phyloP scores from a whole-genome alignment of 2,329 filamentous ascomycete genomes.

The Aspergillus unguis region DNA sequence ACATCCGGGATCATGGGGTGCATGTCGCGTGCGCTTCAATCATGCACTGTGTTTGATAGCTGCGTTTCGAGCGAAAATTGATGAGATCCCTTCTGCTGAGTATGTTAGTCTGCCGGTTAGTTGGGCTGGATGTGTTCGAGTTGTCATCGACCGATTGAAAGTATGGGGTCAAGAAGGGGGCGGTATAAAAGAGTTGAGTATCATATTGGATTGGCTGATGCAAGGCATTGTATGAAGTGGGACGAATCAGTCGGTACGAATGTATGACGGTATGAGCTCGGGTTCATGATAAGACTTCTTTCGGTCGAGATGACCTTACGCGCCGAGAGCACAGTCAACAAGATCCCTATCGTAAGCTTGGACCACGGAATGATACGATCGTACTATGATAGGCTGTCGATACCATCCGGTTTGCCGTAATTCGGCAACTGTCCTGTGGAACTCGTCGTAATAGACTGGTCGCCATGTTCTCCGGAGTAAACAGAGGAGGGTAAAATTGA shows the following conservation, averaged over 20 bases:
- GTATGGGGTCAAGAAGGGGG: constrained; percentile 24
- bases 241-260: not conserved
- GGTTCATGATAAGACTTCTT: no score
- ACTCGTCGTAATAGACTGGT: no score
- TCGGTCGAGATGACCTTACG: no score
- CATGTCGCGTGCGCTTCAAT: constrained; percentile 26
- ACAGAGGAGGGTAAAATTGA: not conserved
- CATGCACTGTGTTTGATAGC: constrained; percentile 25
- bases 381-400: no score
- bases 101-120: constrained; percentile 20
- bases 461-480: no score
- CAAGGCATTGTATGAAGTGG: constrained; percentile 13
- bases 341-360: no score
- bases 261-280: not conserved
- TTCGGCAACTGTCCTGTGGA: no score
- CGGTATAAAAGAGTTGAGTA: constrained; percentile 23
- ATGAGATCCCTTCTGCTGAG: constrained; percentile 17
- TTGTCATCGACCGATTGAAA: constrained; percentile 23
- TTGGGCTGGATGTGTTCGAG: constrained; percentile 23
- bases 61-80: constrained; percentile 21
- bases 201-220: constrained; percentile 24
- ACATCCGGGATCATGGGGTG: constrained; percentile 26
- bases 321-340: no score
- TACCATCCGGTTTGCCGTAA: no score
- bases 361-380: no score